Evolutionary conservation across 2,329 filamentous ascomycete species (phyloP), one percentile per base, ranked within the genome.

Genomic region (Microcyclosporella mali): DNA sequence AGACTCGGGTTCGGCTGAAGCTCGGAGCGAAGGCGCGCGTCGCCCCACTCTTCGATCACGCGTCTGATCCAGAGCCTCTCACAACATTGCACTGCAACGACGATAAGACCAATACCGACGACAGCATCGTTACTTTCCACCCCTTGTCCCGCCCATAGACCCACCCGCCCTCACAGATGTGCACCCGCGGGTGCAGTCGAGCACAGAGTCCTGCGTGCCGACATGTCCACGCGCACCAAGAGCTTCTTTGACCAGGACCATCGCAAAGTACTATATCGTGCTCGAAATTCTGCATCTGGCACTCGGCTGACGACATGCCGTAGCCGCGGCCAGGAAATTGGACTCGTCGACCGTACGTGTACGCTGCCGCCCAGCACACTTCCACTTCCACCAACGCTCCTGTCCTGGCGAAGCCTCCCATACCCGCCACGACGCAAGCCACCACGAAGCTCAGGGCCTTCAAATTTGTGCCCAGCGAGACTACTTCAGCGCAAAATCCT

Each of bases 361-460:
- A 40, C 33, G 18, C 41, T 25, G 6, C 21, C 21, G 21, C 34
- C 51, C 12, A 36, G 25, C 35, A 57, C 60, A 21, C 41, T 48
- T 25, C 21, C 21, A 9, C 21, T 9, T 49, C 50, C 18, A 41
- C 50, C 37, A 58, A 56, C 33, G 42, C 41, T 4, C 55, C 60
- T 45, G n/a, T n/a, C n/a, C 54, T 56, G 33, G 50, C 61, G n/a
- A 63, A 65, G 45, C 61, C 68, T 34, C 63, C 69, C 7, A 71
- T 72, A 35, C 64, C 70, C 41, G 69, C 75, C 6, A 78, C 73
- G 9, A 66, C 69, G 3, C 68, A 73, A 49, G 73, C 75, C 2
- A 74, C 70, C 44, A 68, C 68, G 3, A 79, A 78, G 59, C 63
- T 79, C 42, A 72, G 74, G 56, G 68, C 70, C 21, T 79, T 78